These are phyloP conservation scores for Acacia melanoxylon DNA, from an alignment of 306 rosid genomes.

Conservation along the genomic window DNA sequence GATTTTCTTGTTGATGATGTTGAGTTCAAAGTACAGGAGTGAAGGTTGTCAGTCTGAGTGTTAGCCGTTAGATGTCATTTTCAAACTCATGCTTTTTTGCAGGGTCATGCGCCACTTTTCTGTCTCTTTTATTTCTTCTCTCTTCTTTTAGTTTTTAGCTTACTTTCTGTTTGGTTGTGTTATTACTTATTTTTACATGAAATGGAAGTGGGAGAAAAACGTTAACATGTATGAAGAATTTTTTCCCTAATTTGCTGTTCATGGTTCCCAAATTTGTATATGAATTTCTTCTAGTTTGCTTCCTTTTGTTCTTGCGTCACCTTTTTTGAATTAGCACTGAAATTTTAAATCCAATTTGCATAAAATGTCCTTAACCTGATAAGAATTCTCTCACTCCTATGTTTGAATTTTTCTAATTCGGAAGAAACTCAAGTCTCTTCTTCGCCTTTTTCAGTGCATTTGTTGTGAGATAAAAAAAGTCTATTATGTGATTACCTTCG, in stretches of 20 bases:
- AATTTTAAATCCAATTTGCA: too few relatives aligned
- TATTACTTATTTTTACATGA: neutral
- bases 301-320: neutral
- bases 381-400: too few relatives aligned
- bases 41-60: neutral
- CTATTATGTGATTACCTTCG: too few relatives aligned
- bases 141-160: neutral
- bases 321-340: neutral
- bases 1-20: neutral
- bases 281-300: neutral
- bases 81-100: slow-evolving; percentile 28
- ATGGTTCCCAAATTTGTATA: neutral
- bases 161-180: neutral
- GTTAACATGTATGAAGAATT: neutral
- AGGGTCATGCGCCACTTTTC: slow-evolving; percentile 36
- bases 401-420: too few relatives aligned
- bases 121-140: neutral
- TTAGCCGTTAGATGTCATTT: slow-evolving; percentile 21
- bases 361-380: too few relatives aligned
- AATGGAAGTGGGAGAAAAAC: neutral
- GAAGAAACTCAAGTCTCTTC: too few relatives aligned
- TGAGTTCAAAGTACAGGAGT: slow-evolving; percentile 23
- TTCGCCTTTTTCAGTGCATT: too few relatives aligned
- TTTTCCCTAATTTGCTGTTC: neutral
- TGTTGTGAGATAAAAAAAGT: too few relatives aligned